Percentiles rank a stretch among this genome's conserved stretches.
Evolutionary conservation across 1,284 basidiomycete genomes (phyloP).

Genomic region (Pyrrhoderma lamaoense): DNA sequence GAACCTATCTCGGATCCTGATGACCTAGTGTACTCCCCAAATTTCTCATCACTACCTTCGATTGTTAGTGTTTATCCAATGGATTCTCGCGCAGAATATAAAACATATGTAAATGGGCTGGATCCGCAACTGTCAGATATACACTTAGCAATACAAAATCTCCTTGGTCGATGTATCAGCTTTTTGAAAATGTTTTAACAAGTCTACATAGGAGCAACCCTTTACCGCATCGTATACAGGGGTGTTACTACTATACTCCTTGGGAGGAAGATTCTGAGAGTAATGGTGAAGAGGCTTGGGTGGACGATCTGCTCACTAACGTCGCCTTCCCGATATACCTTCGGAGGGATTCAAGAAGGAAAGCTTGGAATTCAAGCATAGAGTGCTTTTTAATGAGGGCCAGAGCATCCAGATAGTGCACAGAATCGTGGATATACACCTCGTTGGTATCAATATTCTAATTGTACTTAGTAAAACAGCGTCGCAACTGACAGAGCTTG

Average conservation of each 20-base stretch:
- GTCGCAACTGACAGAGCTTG: background rate
- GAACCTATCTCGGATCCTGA: background rate
- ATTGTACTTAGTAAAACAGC: background rate
- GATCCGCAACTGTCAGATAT: constrained; percentile 31
- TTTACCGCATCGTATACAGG: constrained; percentile 34
- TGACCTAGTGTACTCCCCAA: constrained; percentile 19
- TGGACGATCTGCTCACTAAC: constrained; percentile 32
- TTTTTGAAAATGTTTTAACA: constrained; percentile 47
- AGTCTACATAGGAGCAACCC: constrained; percentile 45
- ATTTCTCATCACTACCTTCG: constrained; percentile 40
- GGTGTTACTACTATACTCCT: constrained; percentile 33
- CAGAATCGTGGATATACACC: constrained; percentile 35
- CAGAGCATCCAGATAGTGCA: constrained; percentile 40
- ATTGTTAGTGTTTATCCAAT: constrained; percentile 33
- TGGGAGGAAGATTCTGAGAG: constrained; percentile 45
- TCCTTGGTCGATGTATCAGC: constrained; percentile 34
- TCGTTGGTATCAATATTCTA: constrained; percentile 28
- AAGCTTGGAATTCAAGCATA: constrained; percentile 31
- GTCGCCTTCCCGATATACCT: constrained; percentile 41
- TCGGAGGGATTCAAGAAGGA: constrained; percentile 35
- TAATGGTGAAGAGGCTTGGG: constrained; percentile 39
- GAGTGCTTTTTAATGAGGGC: constrained; percentile 30
- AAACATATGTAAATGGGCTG: constrained; percentile 52
- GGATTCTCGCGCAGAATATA: constrained; percentile 27
- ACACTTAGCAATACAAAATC: constrained; percentile 27